phyloP scores from a whole-genome alignment of 768 basidiomycete species.

The Heimioporus sp. region DNA sequence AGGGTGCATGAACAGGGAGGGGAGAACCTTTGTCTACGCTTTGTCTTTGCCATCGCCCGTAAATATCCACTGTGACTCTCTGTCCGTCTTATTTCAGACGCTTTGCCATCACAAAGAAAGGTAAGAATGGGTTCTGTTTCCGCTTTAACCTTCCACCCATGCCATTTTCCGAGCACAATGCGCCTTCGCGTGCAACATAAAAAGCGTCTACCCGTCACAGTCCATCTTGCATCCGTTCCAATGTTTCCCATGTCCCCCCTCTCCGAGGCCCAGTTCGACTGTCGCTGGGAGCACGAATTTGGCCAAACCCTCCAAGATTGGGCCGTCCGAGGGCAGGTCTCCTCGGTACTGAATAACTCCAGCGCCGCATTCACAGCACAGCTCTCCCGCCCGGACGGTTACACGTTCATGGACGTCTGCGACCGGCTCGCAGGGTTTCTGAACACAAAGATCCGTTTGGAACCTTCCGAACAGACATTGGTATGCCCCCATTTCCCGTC shows the following conservation, averaged over 20 bases:
- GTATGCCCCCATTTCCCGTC: constrained; percentile 6
- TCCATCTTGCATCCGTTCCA: constrained; percentile 10
- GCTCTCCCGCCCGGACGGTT: constrained; percentile 10
- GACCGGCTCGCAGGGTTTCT: constrained; percentile 9
- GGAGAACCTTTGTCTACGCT: not conserved
- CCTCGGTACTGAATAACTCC: constrained; percentile 5
- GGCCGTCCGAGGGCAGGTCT: not conserved
- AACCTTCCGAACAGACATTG: constrained; percentile 6
- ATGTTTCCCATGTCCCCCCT: not conserved
- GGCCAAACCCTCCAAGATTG: not conserved
- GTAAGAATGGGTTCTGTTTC: not conserved
- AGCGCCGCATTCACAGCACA: constrained; percentile 15
- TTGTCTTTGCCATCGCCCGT: constrained; percentile 5
- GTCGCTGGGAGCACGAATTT: constrained; percentile 2
- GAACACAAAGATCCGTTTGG: not conserved
- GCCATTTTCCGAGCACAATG: not conserved
- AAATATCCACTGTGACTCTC: too few species aligned
- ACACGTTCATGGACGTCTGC: constrained; percentile 8
- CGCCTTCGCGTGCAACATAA: not conserved
- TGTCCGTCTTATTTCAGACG: too few species aligned
- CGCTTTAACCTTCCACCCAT: too few species aligned
- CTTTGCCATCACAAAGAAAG: too few species aligned
- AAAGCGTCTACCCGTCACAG: not conserved
- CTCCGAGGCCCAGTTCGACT: not conserved
- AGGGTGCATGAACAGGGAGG: constrained; percentile 14